Base-by-base conservation (phyloP, 768 basidiomycete genomes). In the Trametes sanguinea region DNA sequence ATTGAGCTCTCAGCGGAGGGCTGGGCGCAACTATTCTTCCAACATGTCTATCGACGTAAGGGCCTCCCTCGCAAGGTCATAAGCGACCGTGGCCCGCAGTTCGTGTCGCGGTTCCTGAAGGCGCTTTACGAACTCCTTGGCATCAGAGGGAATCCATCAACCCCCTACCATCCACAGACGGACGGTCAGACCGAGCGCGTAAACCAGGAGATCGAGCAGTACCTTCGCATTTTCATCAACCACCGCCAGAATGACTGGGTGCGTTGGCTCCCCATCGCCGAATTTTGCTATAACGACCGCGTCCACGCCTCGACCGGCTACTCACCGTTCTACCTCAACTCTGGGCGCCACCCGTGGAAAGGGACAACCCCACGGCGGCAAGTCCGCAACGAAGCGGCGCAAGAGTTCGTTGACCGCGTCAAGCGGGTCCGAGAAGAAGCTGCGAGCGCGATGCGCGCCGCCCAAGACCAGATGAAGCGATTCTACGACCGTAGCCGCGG, bases 121-220 rank as follows among this genome's bases (percentile, higher is more conserved):
- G 70, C 71, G 0, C 56, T 81, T 0, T 69, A 70, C 30, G 27
- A 47, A 27, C 43, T 69, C 0, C 71, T 80, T 0, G 71, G 74
- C 0, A 77, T 81, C 43, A 54, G 74, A 10, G 54, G 52, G 1
- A 73, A 72, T 37, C 61, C 75, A 0, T 74, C 72, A 3, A 81
- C 80, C 0, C 79, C 78, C 0, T 81, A 75, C 51, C 80, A 80
- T 56, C 82, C 80, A 0, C 74, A 78, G 51, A 74, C 74, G 2
- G 74, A 80, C 55, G 76, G 80, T 0, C 75, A 78, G 48, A 78
- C 76, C 0, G 78, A 83, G 57, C 58, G 70, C 2, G 63, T 75
- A 9, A 80, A 82, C 60, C 77, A 78, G 57, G 66, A 73, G 4
- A 29, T 81, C 0, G 78, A 81, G 59, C 71, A 74, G 14, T 78